Percentiles rank a stretch among this genome's conserved stretches.
Conservation (phyloP, 441 rosid species). For the Biscutella auriculata region DNA sequence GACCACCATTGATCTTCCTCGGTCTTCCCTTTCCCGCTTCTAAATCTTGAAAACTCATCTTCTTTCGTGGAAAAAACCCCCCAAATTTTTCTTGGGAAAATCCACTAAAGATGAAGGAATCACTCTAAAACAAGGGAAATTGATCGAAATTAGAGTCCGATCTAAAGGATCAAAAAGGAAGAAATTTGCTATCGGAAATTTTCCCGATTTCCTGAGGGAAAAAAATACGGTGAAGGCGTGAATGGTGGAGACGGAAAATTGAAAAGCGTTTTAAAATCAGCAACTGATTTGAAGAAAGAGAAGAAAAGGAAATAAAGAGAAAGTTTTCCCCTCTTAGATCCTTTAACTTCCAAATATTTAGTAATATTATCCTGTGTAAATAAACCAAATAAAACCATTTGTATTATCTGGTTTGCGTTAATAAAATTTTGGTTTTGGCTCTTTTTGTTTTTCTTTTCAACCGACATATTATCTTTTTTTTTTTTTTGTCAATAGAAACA, state of each 20-base stretch:
- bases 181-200: not conserved
- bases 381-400: not conserved
- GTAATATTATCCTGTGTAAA: no score
- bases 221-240: conserved; percentile 12
- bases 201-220: not conserved
- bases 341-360: not conserved
- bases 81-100: not conserved
- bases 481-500: no score
- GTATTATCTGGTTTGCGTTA: not conserved
- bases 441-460: no score
- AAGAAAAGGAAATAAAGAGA: not conserved
- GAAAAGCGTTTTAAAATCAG: not conserved
- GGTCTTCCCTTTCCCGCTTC: conserved; percentile 55
- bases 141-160: not conserved
- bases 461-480: no score
- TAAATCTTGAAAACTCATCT: conserved; percentile 92
- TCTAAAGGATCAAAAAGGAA: not conserved
- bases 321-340: not conserved
- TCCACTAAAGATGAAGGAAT: not conserved
- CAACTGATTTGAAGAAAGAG: not conserved
- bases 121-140: no score
- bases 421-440: not conserved
- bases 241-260: conserved; percentile 18
- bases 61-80: not conserved
- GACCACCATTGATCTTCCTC: conserved; percentile 38